Percentiles rank a stretch among this genome's conserved stretches.
Conservation (phyloP, 2,329 filamentous ascomycete species). For the Aspergillus awamori region DNA sequence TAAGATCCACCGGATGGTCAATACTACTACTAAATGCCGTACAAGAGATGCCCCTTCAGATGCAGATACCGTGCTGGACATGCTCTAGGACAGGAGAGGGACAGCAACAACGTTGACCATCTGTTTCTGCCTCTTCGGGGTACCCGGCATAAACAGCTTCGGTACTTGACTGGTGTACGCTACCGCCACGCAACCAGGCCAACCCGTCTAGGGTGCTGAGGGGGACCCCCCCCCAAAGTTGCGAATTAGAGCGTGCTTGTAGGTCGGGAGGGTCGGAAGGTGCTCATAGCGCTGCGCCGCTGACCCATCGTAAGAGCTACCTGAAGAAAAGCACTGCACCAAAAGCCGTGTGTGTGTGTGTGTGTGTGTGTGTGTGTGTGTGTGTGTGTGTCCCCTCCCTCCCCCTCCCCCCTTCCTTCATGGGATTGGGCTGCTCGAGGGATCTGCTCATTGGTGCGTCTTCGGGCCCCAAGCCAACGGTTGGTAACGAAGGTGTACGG, state of each 20-base stretch:
- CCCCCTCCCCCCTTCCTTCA: slow-evolving; percentile 24
- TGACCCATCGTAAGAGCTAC: slow-evolving; percentile 27
- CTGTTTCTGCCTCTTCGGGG: background rate
- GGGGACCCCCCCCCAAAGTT: slow-evolving; percentile 14
- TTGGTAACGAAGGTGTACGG: background rate
- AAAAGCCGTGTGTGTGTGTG: slow-evolving; percentile 17
- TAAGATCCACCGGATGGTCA: slow-evolving; percentile 20
- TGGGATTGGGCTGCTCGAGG: slow-evolving; percentile 23
- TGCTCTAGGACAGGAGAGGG: slow-evolving; percentile 1
- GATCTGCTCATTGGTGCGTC: slow-evolving; percentile 28
- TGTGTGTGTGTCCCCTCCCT: too few species aligned
- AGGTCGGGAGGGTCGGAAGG: slow-evolving; percentile 27
- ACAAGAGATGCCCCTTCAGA: slow-evolving; percentile 4
- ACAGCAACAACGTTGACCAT: slow-evolving; percentile 9
- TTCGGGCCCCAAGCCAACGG: background rate
- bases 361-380: too few species aligned
- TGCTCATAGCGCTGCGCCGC: slow-evolving; percentile 25
- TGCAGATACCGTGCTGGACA: background rate
- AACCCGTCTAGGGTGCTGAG: slow-evolving; percentile 18
- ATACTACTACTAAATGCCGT: background rate
- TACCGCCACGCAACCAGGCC: slow-evolving; percentile 16
- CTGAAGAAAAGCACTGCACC: slow-evolving; percentile 27
- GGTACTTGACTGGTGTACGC: slow-evolving; percentile 16
- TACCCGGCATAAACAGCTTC: slow-evolving; percentile 12
- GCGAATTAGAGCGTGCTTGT: slow-evolving; percentile 24